Evolutionary conservation across 768 basidiomycete genomes (phyloP).

Genomic region (Gyrodon lividus): DNA sequence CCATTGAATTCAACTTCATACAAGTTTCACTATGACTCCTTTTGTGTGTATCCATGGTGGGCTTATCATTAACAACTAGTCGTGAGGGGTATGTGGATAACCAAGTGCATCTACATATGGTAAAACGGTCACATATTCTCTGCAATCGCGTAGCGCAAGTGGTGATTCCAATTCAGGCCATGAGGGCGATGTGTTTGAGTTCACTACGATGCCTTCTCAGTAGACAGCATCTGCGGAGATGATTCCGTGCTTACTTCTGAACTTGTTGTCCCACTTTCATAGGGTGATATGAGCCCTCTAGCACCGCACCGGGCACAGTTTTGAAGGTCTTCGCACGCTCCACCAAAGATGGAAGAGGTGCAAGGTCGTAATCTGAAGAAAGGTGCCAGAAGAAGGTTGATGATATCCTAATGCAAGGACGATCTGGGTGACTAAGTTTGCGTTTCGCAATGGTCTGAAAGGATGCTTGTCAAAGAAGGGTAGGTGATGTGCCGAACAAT

Average conservation of each 20-base stretch:
- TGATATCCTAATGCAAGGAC: slow-evolving; percentile 93
- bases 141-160: not conserved
- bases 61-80: too few relatives aligned
- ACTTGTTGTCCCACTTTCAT: slow-evolving; percentile 93
- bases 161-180: slow-evolving; percentile 50
- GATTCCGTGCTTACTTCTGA: slow-evolving; percentile 53
- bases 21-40: not conserved
- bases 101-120: not conserved
- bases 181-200: slow-evolving; percentile 76
- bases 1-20: slow-evolving; percentile 40
- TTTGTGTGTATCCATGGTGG: too few relatives aligned
- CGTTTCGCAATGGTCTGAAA: slow-evolving; percentile 62
- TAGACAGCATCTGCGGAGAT: not conserved
- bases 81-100: not conserved
- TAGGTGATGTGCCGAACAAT: not conserved
- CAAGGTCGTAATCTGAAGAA: slow-evolving; percentile 79
- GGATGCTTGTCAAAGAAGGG: not conserved
- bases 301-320: slow-evolving; percentile 30
- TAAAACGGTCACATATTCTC: not conserved
- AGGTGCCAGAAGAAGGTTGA: slow-evolving; percentile 97
- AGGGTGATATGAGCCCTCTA: slow-evolving; percentile 48
- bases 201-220: slow-evolving; percentile 48
- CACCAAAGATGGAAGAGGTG: slow-evolving; percentile 55
- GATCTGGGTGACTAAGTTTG: slow-evolving; percentile 55
- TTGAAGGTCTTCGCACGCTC: slow-evolving; percentile 46